These are phyloP conservation scores for Suillus spraguei DNA, from an alignment of 768 basidiomycete species.

Conservation along the genomic window DNA sequence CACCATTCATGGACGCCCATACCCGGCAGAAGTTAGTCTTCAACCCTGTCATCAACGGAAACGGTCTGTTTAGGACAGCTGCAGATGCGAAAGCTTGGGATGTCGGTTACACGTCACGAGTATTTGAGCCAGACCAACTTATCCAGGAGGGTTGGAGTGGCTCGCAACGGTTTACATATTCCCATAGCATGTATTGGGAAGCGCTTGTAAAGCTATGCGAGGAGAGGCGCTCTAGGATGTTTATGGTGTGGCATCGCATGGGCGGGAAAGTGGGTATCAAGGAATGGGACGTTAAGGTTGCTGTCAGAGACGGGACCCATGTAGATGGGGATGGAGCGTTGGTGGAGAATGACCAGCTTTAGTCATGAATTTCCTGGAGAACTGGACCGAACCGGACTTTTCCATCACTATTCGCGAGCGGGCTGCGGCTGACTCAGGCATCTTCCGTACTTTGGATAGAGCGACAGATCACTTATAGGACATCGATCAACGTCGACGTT, in stretches of 20 bases:
- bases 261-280: conserved; percentile 72
- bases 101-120: conserved; percentile 11
- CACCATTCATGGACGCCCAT: conserved; percentile 82
- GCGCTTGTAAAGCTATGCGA: conserved; percentile 58
- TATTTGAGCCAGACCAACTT: conserved; percentile 73
- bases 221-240: conserved; percentile 49
- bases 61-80: conserved; percentile 29
- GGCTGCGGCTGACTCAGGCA: too few species aligned
- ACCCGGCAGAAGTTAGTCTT: conserved; percentile 77
- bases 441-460: too few species aligned
- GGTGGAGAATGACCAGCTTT: not conserved
- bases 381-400: too few species aligned
- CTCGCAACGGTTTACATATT: conserved; percentile 64
- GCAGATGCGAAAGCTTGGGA: conserved; percentile 20
- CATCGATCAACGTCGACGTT: too few species aligned
- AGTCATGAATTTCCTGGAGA: too few species aligned
- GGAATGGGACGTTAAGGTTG: conserved; percentile 77
- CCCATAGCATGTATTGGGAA: conserved; percentile 77
- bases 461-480: too few species aligned
- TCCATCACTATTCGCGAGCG: too few species aligned
- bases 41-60: conserved; percentile 49
- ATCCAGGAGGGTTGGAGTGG: conserved; percentile 76
- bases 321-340: too few species aligned
- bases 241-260: conserved; percentile 63
- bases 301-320: conserved; percentile 21